These are phyloP conservation scores for Tricladium varicosporioides DNA, from an alignment of 2,329 filamentous ascomycete species.

Conservation along the genomic window DNA sequence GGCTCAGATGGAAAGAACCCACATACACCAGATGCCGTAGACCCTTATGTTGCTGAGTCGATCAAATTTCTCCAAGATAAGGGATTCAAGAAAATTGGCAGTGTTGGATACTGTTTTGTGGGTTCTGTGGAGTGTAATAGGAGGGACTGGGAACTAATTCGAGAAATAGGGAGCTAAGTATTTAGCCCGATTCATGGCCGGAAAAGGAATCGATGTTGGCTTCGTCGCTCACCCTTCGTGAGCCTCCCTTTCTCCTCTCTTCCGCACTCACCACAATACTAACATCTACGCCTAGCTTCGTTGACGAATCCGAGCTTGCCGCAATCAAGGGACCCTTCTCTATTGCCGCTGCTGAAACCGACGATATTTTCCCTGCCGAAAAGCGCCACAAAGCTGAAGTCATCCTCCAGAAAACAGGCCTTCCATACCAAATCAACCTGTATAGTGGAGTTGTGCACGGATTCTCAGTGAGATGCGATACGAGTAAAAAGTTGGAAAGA, in stretches of 20 bases:
- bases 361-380: slow-evolving; percentile 62
- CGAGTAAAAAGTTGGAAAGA: slow-evolving; percentile 52
- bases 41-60: slow-evolving; percentile 43
- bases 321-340: slow-evolving; percentile 66
- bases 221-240: slow-evolving; percentile 71
- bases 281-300: slow-evolving; percentile 44
- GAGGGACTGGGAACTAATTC: background rate
- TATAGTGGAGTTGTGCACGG: slow-evolving; percentile 72
- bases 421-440: slow-evolving; percentile 68
- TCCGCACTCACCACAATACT: background rate
- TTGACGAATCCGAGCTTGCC: slow-evolving; percentile 63
- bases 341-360: slow-evolving; percentile 56
- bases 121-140: slow-evolving; percentile 1
- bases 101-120: slow-evolving; percentile 69
- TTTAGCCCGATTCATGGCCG: slow-evolving; percentile 62
- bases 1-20: slow-evolving; percentile 33
- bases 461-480: slow-evolving; percentile 67
- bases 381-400: slow-evolving; percentile 63
- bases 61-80: slow-evolving; percentile 59
- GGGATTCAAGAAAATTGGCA: slow-evolving; percentile 58
- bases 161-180: slow-evolving; percentile 62
- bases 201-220: slow-evolving; percentile 63
- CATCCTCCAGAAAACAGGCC: slow-evolving; percentile 55
- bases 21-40: slow-evolving; percentile 29
- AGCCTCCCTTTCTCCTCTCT: slow-evolving; percentile 5